Conservation (phyloP, 805 yeast species). For the Lipomyces chichibuensis region DNA sequence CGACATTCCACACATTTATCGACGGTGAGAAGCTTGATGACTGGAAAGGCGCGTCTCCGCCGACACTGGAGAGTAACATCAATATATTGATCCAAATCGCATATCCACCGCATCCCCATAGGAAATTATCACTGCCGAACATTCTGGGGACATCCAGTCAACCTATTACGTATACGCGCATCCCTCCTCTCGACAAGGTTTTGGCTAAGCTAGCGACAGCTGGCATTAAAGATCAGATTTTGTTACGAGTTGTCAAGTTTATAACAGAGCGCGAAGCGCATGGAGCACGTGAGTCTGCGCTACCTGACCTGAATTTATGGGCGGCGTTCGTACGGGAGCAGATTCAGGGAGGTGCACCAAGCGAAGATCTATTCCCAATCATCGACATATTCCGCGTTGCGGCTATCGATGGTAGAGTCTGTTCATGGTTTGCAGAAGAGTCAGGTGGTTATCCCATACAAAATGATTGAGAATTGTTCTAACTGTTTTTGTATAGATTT, state of each 20-base stretch:
- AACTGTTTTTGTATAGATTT: constrained; percentile 5
- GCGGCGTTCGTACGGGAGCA: constrained; percentile 19
- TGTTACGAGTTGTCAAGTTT: constrained; percentile 24
- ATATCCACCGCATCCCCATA: constrained; percentile 36
- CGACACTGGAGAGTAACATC: constrained; percentile 33
- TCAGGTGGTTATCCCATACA: constrained; percentile 3
- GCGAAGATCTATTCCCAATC: constrained; percentile 33
- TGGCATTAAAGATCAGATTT: constrained; percentile 9
- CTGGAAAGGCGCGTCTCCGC: constrained; percentile 39
- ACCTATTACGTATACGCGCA: constrained; percentile 25
- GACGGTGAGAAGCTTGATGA: constrained; percentile 34
- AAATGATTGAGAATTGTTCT: not conserved
- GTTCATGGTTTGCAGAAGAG: constrained; percentile 39
- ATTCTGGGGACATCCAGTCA: constrained; percentile 23
- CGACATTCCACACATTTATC: constrained; percentile 37
- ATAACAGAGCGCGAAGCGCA: constrained; percentile 21
- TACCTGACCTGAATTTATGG: constrained; percentile 27
- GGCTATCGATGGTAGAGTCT: constrained; percentile 34
- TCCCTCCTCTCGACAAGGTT: constrained; percentile 37
- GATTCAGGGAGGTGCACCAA: not conserved
- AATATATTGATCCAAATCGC: constrained; percentile 29
- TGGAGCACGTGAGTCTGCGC: constrained; percentile 29
- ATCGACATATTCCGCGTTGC: constrained; percentile 38
- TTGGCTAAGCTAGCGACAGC: constrained; percentile 9
- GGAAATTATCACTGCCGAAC: constrained; percentile 22